Conservation (phyloP, 257 asterid species). For the Jacaranda mimosifolia region DNA sequence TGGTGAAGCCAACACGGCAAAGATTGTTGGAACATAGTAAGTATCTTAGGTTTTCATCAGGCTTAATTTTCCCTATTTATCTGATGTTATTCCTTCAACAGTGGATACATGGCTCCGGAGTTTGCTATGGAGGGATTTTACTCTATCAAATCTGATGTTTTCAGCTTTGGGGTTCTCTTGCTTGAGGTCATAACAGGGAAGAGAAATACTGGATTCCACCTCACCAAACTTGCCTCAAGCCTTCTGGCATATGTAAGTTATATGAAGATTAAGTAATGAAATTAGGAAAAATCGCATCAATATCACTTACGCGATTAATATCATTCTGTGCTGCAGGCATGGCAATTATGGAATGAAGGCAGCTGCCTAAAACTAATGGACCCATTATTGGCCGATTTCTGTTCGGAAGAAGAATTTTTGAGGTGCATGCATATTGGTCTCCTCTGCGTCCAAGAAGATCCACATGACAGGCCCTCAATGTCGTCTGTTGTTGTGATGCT, state of each 20-base stretch:
- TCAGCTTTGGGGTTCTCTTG: conserved; percentile 44
- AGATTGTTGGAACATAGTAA: conserved; percentile 39
- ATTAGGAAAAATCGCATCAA: not conserved
- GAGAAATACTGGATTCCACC: conserved; percentile 37
- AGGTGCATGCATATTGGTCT: conserved; percentile 34
- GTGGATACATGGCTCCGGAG: conserved; percentile 53
- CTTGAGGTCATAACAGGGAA: conserved; percentile 42
- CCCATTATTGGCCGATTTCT: conserved; percentile 27
- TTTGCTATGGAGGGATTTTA: conserved; percentile 41
- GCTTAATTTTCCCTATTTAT: not conserved
- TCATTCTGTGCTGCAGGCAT: conserved; percentile 29
- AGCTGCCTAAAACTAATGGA: conserved; percentile 34
- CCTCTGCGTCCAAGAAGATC: conserved; percentile 42
- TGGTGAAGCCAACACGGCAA: conserved; percentile 32
- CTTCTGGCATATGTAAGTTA: conserved; percentile 43
- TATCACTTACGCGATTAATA: not conserved
- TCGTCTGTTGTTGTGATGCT: conserved; percentile 42
- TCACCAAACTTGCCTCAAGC: conserved; percentile 9
- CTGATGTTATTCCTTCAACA: not conserved
- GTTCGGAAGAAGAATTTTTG: conserved; percentile 16
- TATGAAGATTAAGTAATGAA: not conserved
- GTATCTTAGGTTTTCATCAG: not conserved
- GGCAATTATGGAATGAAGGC: conserved; percentile 41
- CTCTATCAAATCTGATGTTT: conserved; percentile 45
- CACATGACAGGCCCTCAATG: conserved; percentile 40